phyloP scores from a whole-genome alignment of 371 early-diverging fungal genomes.

The Synchytrium microbalum region DNA sequence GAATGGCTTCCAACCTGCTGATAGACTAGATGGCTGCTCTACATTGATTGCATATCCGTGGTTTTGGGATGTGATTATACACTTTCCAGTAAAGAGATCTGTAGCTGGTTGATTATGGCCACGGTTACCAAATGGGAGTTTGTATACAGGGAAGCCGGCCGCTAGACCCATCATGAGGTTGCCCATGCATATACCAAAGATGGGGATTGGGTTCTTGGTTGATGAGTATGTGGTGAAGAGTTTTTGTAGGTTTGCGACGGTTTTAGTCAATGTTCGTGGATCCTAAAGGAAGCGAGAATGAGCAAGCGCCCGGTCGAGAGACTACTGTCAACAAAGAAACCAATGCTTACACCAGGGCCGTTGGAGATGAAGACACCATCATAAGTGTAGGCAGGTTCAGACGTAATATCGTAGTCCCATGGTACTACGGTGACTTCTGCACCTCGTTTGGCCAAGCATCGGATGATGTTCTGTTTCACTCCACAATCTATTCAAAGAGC shows the following conservation, averaged over 20 bases:
- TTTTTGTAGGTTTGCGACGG: constrained; percentile 60
- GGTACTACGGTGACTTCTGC: constrained; percentile 80
- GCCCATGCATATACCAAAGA: constrained; percentile 97
- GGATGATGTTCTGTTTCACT: constrained; percentile 86
- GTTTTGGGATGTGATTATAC: constrained; percentile 92
- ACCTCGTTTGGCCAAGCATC: constrained; percentile 69
- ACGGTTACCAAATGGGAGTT: constrained; percentile 91
- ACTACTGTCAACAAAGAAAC: not conserved
- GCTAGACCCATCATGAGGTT: constrained; percentile 85
- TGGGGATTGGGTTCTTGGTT: constrained; percentile 55
- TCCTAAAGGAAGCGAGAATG: constrained; percentile 22
- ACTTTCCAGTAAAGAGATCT: constrained; percentile 51
- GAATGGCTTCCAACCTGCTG: constrained; percentile 67
- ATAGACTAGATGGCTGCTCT: constrained; percentile 30
- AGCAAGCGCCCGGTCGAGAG: not conserved
- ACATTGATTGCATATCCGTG: constrained; percentile 89
- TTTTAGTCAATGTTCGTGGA: constrained; percentile 57
- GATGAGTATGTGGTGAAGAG: constrained; percentile 31
- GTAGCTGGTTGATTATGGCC: constrained; percentile 93
- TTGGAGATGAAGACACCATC: constrained; percentile 92
- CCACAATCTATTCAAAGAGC: constrained; percentile 67
- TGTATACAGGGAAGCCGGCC: constrained; percentile 75
- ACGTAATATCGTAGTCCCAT: constrained; percentile 63
- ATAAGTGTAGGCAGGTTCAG: constrained; percentile 42
- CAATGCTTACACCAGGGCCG: constrained; percentile 64